Percentiles rank a stretch among this genome's conserved stretches.
Conservation (phyloP, 139 green algal species). For the Chlorella sp. region DNA sequence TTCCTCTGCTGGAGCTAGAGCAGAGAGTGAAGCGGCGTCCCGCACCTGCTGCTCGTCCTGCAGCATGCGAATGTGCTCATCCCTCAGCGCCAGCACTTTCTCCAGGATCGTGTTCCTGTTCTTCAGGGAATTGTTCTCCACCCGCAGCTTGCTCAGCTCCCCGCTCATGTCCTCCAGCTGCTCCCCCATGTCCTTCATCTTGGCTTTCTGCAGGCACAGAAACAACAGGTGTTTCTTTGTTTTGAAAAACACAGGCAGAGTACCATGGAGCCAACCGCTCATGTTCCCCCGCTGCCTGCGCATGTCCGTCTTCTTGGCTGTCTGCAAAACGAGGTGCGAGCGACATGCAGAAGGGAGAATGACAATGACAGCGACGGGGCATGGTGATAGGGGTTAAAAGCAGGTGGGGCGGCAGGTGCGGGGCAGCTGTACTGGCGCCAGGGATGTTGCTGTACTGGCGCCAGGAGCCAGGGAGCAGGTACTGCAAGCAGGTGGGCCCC, state of each 20-base stretch:
- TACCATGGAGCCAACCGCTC: constrained; percentile 25
- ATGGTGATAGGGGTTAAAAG: too few relatives aligned
- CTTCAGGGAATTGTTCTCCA: constrained; percentile 58
- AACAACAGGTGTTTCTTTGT: constrained; percentile 44
- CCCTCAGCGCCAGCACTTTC: constrained; percentile 61
- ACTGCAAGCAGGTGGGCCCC: too few relatives aligned
- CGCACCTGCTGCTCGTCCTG: constrained; percentile 54
- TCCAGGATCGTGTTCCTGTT: constrained; percentile 64
- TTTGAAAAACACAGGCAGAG: too few relatives aligned
- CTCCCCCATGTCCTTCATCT: constrained; percentile 58
- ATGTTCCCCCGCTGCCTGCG: constrained; percentile 52
- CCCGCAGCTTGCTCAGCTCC: constrained; percentile 40
- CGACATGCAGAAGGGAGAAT: neutral
- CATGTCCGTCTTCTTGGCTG: constrained; percentile 61
- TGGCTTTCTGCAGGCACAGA: constrained; percentile 48
- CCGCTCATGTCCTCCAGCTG: constrained; percentile 55
- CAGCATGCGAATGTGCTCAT: constrained; percentile 56
- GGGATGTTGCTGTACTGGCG: too few relatives aligned
- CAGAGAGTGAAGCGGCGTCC: too few relatives aligned
- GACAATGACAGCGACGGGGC: too few relatives aligned
- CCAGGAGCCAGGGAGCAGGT: neutral
- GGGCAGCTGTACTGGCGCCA: neutral
- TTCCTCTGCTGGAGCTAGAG: too few relatives aligned
- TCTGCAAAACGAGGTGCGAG: constrained; percentile 48
- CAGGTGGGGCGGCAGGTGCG: neutral